Conservation (phyloP, 2,329 filamentous ascomycete species). For the Aspergillus sp. region DNA sequence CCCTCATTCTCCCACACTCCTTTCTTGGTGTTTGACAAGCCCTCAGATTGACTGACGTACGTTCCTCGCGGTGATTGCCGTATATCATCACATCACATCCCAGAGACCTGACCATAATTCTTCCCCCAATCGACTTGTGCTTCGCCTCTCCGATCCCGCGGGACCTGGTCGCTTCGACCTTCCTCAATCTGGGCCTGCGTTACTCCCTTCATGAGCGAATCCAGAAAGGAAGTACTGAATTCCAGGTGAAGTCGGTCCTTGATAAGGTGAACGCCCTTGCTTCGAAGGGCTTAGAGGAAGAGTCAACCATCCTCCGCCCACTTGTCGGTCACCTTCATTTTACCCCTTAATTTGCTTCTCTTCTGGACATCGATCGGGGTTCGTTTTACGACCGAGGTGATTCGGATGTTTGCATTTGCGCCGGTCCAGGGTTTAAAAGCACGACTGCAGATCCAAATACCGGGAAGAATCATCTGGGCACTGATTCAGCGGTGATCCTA, state of each 20-base stretch:
- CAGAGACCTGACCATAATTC: neutral
- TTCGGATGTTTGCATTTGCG: neutral
- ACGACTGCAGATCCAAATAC: neutral
- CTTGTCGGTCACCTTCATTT: neutral
- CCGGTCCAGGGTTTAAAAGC: neutral
- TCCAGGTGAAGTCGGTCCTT: neutral
- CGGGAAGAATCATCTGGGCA: neutral
- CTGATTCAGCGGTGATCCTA: too few relatives aligned
- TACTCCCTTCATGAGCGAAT: neutral
- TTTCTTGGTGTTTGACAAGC: neutral
- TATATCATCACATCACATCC: neutral
- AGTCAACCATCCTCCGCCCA: neutral
- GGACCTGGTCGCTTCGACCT: neutral
- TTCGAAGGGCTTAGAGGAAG: neutral
- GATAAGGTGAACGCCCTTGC: constrained; percentile 2
- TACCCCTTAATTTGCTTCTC: neutral
- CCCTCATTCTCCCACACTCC: neutral
- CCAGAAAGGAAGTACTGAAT: neutral
- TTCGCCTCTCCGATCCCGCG: neutral
- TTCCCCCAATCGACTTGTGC: neutral
- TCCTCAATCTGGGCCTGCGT: neutral
- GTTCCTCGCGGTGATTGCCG: too few relatives aligned
- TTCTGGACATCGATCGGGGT: neutral
- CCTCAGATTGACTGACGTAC: neutral
- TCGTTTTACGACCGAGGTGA: neutral